Percentiles rank a stretch among this genome's conserved stretches.
Evolutionary conservation across 352 stramenopile species (phyloP).

Genomic region (Phytopythium litorale): DNA sequence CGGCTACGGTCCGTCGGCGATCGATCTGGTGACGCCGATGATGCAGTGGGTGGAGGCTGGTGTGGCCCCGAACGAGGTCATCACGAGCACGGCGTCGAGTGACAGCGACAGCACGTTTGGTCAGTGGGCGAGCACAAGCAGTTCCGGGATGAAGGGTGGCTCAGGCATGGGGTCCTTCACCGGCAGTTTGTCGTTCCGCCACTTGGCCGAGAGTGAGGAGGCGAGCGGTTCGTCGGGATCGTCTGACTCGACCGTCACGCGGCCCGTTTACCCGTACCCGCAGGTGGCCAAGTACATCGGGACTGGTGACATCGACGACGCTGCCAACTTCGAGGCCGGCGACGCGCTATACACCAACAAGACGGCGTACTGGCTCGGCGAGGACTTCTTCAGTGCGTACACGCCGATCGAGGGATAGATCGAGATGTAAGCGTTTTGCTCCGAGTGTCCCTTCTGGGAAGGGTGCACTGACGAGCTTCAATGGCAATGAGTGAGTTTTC

Average conservation of each 20-base stretch:
- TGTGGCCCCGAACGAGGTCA: slow-evolving; percentile 14
- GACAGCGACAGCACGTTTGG: slow-evolving; percentile 17
- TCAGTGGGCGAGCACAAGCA: slow-evolving; percentile 18
- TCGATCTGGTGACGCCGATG: slow-evolving; percentile 32
- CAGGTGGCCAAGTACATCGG: slow-evolving; percentile 25
- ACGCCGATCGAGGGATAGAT: slow-evolving; percentile 12
- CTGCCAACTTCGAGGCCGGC: slow-evolving; percentile 24
- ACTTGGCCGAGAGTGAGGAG: slow-evolving; percentile 3
- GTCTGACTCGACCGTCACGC: slow-evolving; percentile 14
- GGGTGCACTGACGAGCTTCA: too few relatives aligned
- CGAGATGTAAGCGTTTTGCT: too few relatives aligned
- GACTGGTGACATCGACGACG: slow-evolving; percentile 20
- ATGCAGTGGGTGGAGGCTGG: slow-evolving; percentile 33
- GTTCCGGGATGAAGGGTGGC: slow-evolving; percentile 8
- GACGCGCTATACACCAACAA: slow-evolving; percentile 30
- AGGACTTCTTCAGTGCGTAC: slow-evolving; percentile 26
- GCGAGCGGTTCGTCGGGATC: slow-evolving; percentile 14
- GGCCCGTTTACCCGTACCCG: slow-evolving; percentile 25
- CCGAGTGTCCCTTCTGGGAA: too few relatives aligned
- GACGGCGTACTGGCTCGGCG: slow-evolving; percentile 19
- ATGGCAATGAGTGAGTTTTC: too few relatives aligned
- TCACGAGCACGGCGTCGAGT: slow-evolving; percentile 17
- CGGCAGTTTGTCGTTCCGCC: slow-evolving; percentile 3
- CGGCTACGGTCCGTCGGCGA: slow-evolving; percentile 26
- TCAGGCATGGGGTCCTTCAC: slow-evolving; percentile 1